Conservation (phyloP, 179 eudicot genomes). For the Spergularia azorica region DNA sequence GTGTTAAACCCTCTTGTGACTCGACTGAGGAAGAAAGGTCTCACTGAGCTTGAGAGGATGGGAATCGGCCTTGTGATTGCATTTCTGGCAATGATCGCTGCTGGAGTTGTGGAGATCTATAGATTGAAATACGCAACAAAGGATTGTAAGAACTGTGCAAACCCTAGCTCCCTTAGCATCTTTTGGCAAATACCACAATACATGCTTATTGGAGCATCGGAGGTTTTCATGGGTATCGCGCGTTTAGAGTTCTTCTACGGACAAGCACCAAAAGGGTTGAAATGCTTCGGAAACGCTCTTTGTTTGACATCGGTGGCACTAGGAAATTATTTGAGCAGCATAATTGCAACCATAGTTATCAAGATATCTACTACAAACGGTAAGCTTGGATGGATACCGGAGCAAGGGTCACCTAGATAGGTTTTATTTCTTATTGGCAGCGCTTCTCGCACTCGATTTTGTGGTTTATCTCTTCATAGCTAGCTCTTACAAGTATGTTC, state of each 20-base stretch:
- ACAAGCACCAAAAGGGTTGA: slow-evolving; percentile 61
- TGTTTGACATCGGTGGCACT: slow-evolving; percentile 57
- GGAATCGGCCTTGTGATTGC: slow-evolving; percentile 62
- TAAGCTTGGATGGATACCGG: slow-evolving; percentile 61
- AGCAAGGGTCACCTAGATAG: slow-evolving; percentile 57
- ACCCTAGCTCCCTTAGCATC: slow-evolving; percentile 45
- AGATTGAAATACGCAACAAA: slow-evolving; percentile 33
- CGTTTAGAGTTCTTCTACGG: slow-evolving; percentile 68
- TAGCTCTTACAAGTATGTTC: slow-evolving; percentile 39
- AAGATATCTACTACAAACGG: slow-evolving; percentile 45
- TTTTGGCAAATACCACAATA: slow-evolving; percentile 77
- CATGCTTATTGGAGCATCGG: slow-evolving; percentile 60
- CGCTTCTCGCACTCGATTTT: slow-evolving; percentile 44
- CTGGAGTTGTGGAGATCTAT: slow-evolving; percentile 52
- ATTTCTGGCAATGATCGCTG: slow-evolving; percentile 51
- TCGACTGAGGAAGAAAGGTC: slow-evolving; percentile 40
- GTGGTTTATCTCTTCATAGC: slow-evolving; percentile 40
- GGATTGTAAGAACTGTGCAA: slow-evolving; percentile 26
- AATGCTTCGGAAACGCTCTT: slow-evolving; percentile 73
- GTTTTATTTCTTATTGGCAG: slow-evolving; percentile 49
- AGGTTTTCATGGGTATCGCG: slow-evolving; percentile 67
- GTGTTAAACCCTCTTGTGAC: slow-evolving; percentile 47
- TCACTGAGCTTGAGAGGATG: slow-evolving; percentile 61
- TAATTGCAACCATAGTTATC: slow-evolving; percentile 54
- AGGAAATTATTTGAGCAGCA: slow-evolving; percentile 62